A percentile compares a stretch with the other conserved stretches of the same genome.
These are phyloP conservation scores for Pestalotiopsis sp. DNA, from an alignment of 2,329 filamentous ascomycete species.

Conservation along the genomic window DNA sequence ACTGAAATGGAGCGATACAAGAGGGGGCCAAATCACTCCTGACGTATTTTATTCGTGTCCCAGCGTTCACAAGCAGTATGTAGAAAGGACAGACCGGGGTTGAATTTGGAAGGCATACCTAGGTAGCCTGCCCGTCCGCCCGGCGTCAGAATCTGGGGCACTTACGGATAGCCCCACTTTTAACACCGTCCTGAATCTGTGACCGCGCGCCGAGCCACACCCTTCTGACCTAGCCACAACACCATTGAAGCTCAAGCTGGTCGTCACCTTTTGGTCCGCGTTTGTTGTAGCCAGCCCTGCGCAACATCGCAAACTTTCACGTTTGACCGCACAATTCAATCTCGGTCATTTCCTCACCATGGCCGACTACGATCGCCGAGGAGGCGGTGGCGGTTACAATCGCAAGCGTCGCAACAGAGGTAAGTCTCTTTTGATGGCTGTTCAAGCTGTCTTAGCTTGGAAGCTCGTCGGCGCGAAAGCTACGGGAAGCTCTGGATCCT, in stretches of 20 bases:
- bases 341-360: conserved; percentile 33
- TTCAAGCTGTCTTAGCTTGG: background rate
- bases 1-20: too few relatives aligned
- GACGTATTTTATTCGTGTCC: too few relatives aligned
- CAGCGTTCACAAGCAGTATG: too few relatives aligned
- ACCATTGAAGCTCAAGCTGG: background rate
- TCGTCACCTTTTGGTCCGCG: background rate
- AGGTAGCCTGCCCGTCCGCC: too few relatives aligned
- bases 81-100: too few relatives aligned
- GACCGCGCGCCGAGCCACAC: too few relatives aligned
- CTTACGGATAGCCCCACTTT: too few relatives aligned
- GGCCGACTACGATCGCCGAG: conserved; percentile 61
- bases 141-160: too few relatives aligned
- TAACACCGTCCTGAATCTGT: too few relatives aligned
- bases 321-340: background rate
- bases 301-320: background rate
- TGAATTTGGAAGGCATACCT: too few relatives aligned
- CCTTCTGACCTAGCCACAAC: background rate
- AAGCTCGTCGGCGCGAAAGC: background rate
- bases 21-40: too few relatives aligned
- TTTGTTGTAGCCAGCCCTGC: background rate
- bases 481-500: background rate
- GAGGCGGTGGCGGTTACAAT: conserved; percentile 54
- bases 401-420: conserved; percentile 83
- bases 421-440: conserved; percentile 39